These are phyloP conservation scores for Macrolepiota albuminosa DNA, from an alignment of 768 basidiomycete genomes.

Conservation along the genomic window DNA sequence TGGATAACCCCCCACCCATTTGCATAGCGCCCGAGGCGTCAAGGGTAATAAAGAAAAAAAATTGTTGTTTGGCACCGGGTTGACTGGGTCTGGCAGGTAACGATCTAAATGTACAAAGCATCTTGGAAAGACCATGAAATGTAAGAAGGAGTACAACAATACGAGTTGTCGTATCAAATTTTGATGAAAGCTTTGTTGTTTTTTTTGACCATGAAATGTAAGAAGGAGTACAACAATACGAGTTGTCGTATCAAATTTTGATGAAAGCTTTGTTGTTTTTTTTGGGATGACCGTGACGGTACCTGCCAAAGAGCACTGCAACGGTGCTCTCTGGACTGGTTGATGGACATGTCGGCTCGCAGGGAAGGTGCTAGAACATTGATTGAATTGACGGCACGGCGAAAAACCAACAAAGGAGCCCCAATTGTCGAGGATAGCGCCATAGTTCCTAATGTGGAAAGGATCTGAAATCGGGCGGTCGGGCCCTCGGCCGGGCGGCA, in stretches of 20 bases:
- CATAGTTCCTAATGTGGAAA: neutral
- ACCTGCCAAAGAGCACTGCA: neutral
- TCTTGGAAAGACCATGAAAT: neutral
- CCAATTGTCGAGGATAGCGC: neutral
- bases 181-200: neutral
- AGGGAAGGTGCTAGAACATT: conserved; percentile 11
- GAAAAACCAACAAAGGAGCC: conserved; percentile 7
- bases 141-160: neutral
- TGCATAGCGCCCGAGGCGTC: neutral
- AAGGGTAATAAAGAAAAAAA: neutral
- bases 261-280: neutral
- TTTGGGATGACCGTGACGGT: conserved; percentile 1
- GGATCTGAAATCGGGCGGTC: neutral
- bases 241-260: neutral
- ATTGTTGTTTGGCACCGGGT: neutral
- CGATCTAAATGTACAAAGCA: neutral
- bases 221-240: neutral
- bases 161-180: neutral
- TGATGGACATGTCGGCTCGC: neutral
- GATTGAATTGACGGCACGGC: neutral
- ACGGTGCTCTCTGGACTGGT: conserved; percentile 1
- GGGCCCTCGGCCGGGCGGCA: neutral
- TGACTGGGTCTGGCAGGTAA: neutral
- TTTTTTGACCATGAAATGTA: neutral
- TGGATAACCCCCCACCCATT: neutral